These are phyloP conservation scores for Triticum monococcum DNA, from an alignment of 176 grass and related monocot species.

Conservation along the genomic window DNA sequence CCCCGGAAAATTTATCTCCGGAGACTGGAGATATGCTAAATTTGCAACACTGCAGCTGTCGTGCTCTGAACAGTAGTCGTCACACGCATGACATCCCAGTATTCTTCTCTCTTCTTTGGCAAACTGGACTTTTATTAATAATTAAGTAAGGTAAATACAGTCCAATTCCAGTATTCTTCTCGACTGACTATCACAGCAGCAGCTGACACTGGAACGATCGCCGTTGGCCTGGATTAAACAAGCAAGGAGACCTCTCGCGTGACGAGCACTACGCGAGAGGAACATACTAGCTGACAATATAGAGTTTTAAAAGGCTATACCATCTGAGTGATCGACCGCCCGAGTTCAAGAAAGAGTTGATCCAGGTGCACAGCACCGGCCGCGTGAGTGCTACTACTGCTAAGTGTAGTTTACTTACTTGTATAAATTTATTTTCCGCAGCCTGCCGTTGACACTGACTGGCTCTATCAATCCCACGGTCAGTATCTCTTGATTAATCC, in stretches of 20 bases:
- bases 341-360: neutral
- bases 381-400: neutral
- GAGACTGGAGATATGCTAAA: too few species aligned
- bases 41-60: too few species aligned
- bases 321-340: neutral
- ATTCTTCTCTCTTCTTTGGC: neutral
- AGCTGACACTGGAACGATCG: neutral
- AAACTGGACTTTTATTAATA: too few species aligned
- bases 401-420: neutral
- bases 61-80: neutral
- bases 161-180: neutral
- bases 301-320: neutral
- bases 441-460: neutral
- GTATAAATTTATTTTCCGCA: neutral
- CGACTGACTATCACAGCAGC: neutral
- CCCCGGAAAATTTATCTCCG: too few species aligned
- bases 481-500: neutral
- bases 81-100: neutral
- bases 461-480: neutral
- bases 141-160: too few species aligned
- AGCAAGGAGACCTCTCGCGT: neutral
- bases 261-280: neutral
- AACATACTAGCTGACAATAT: neutral
- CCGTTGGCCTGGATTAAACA: neutral
- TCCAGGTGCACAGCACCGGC: neutral